Percentiles rank a stretch among this genome's conserved stretches.
Evolutionary conservation across 2,329 filamentous ascomycete species (phyloP).

Genomic region (Apiospora rasikravindrae): DNA sequence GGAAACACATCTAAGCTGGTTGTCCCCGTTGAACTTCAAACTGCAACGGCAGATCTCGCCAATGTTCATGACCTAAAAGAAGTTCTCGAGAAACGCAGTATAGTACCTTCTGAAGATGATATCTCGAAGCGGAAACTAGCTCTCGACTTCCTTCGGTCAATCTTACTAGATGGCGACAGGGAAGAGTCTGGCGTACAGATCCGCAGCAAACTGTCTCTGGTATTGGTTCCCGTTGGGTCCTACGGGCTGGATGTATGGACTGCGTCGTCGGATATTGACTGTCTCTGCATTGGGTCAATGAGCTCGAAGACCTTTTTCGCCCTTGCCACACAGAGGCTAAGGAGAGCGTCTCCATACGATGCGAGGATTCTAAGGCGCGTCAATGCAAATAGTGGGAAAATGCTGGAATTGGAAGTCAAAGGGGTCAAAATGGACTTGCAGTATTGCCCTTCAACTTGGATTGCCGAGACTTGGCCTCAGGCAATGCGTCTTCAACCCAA

Average conservation of each 20-base stretch:
- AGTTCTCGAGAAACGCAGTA: slow-evolving; percentile 43
- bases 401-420: slow-evolving; percentile 66
- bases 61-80: slow-evolving; percentile 42
- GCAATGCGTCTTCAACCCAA: slow-evolving; percentile 52
- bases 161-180: slow-evolving; percentile 43
- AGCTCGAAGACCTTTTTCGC: slow-evolving; percentile 66
- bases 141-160: slow-evolving; percentile 49
- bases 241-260: slow-evolving; percentile 69
- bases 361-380: slow-evolving; percentile 62
- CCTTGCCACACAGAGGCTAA: slow-evolving; percentile 60
- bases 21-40: slow-evolving; percentile 41
- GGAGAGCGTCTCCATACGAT: slow-evolving; percentile 47
- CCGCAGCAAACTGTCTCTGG: slow-evolving; percentile 45
- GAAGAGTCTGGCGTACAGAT: slow-evolving; percentile 23
- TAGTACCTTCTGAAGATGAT: slow-evolving; percentile 56
- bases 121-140: slow-evolving; percentile 46
- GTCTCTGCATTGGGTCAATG: slow-evolving; percentile 67
- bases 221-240: slow-evolving; percentile 68
- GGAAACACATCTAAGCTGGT: slow-evolving; percentile 33
- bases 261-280: slow-evolving; percentile 65
- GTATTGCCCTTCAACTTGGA: slow-evolving; percentile 64
- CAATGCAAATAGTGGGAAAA: slow-evolving; percentile 63
- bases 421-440: slow-evolving; percentile 68
- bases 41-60: slow-evolving; percentile 38
- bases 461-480: slow-evolving; percentile 59